Evolutionary conservation across 495 filamentous ascomycete species (phyloP).

Genomic region (Podospora pseudopauciseta): DNA sequence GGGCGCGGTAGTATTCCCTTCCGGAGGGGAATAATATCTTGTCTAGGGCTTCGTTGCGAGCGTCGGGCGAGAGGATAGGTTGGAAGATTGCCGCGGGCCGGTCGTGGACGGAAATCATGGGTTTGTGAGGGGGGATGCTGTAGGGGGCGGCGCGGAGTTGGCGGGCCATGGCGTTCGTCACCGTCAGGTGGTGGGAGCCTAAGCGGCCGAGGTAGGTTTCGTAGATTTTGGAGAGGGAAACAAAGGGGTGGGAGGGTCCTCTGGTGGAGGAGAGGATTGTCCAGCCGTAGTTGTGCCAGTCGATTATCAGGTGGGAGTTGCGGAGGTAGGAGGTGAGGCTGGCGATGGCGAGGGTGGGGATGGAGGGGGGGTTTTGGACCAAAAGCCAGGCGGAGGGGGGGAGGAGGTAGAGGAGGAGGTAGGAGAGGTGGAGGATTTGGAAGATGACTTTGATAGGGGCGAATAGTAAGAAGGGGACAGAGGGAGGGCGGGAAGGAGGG

Average conservation of each 20-base stretch:
- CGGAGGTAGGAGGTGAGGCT: slow-evolving; percentile 70
- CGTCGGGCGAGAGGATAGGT: slow-evolving; percentile 51
- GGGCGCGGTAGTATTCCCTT: slow-evolving; percentile 46
- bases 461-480: slow-evolving; percentile 60
- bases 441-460: slow-evolving; percentile 84
- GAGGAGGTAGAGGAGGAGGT: slow-evolving; percentile 67
- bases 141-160: slow-evolving; percentile 63
- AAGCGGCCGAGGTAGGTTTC: slow-evolving; percentile 65
- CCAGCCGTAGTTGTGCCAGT: slow-evolving; percentile 99
- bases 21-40: slow-evolving; percentile 57
- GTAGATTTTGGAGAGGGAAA: slow-evolving; percentile 69
- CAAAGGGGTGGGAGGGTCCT: slow-evolving; percentile 72
- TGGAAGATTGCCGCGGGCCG: slow-evolving; percentile 78
- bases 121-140: slow-evolving; percentile 46
- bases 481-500: slow-evolving; percentile 20
- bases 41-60: slow-evolving; percentile 37
- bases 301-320: slow-evolving; percentile 77
- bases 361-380: slow-evolving; percentile 93
- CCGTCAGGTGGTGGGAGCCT: slow-evolving; percentile 75
- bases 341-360: slow-evolving; percentile 80
- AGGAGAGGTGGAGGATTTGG: slow-evolving; percentile 68
- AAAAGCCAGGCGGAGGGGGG: slow-evolving; percentile 74
- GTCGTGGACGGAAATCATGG: slow-evolving; percentile 78
- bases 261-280: slow-evolving; percentile 73
- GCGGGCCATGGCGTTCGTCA: slow-evolving; percentile 81